Evolutionary conservation across 1,284 basidiomycete species (phyloP), one percentile per base, ranked within the genome.

Genomic region (Moniliophthora roreri): DNA sequence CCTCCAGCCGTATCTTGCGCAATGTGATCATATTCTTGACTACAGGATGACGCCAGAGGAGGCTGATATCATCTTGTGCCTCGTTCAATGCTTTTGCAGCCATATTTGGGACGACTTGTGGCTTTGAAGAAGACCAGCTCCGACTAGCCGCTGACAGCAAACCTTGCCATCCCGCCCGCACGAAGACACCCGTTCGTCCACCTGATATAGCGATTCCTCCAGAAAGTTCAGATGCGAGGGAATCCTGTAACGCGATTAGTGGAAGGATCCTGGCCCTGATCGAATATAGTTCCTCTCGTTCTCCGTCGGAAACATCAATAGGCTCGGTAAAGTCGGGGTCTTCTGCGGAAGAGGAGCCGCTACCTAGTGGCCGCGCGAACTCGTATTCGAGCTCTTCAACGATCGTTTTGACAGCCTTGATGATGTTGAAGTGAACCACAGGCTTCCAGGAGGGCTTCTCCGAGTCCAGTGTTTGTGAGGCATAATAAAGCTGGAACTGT

Each of bases 401-500:
- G 47, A 89, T 86, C 70, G 83, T 84, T 34, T 85, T 84, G 15
- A 91, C 72, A 50, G 87, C 87, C 65, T 87, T 88, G 75, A 91
- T 79, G 61, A 91, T 75, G 70, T 91, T 91, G 72, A 88, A 84
- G 70, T 87, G 89, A 24, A 91, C 87, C 48, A 90, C 83, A 2
- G 87, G 85, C 23, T 81, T 78, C 89, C 89, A 91, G 15, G 80
- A 80, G 0, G 85, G 82, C 18, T 85, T 82, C 68, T 88, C 85
- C 52, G 73, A 68, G 54, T 91, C 87, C 42, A 91, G 76, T 0
- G 82, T 73, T 53, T 81, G 76, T 6, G 85, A 84, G 2, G 87
- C 82, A 62, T 91, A 89, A 68, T 84, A 85, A 1, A 91, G 76
- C 63, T 91, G 89, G 62, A 91, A 89, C 67, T 91, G 87, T 61